A percentile compares a stretch with the other conserved stretches of the same genome.
These are phyloP conservation scores for Cairneyella variabilis DNA, from an alignment of 495 filamentous ascomycete species.

Conservation along the genomic window DNA sequence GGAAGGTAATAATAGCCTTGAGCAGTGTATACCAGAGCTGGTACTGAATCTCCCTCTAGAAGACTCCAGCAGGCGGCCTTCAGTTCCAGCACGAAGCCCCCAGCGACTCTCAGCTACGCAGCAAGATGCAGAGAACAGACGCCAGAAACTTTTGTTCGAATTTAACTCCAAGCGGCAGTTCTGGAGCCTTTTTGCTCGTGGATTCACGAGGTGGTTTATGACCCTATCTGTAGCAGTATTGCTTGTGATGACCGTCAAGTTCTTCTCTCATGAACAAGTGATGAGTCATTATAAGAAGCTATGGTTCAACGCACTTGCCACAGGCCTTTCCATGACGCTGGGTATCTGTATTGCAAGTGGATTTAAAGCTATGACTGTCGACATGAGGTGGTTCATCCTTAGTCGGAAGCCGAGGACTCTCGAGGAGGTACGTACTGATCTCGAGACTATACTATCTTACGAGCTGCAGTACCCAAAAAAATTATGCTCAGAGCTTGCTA, in stretches of 20 bases:
- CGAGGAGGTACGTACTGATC: not conserved
- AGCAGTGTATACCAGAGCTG: too few relatives aligned
- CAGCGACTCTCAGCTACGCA: too few relatives aligned
- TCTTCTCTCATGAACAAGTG: not conserved
- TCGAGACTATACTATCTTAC: not conserved
- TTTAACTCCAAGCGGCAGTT: not conserved
- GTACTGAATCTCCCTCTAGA: too few relatives aligned
- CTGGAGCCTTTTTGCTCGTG: not conserved
- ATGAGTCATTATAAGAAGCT: slow-evolving; percentile 1
- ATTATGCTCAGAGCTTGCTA: too few relatives aligned
- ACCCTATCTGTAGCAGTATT: not conserved
- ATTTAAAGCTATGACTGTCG: slow-evolving; percentile 3
- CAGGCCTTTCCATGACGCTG: slow-evolving; percentile 1
- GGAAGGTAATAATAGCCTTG: too few relatives aligned
- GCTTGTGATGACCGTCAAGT: not conserved
- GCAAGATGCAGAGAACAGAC: not conserved
- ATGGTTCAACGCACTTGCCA: slow-evolving; percentile 2
- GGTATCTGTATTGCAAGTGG: not conserved
- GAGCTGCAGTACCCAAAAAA: too few relatives aligned
- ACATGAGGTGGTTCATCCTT: slow-evolving; percentile 6
- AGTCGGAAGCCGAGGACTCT: slow-evolving; percentile 4
- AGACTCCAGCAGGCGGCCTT: too few relatives aligned
- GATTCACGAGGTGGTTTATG: not conserved
- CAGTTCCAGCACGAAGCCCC: too few relatives aligned
- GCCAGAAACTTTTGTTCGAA: not conserved